A percentile compares a stretch with the other conserved stretches of the same genome.
phyloP scores from a whole-genome alignment of 306 rosid genomes.

The Fragaria vesca region DNA sequence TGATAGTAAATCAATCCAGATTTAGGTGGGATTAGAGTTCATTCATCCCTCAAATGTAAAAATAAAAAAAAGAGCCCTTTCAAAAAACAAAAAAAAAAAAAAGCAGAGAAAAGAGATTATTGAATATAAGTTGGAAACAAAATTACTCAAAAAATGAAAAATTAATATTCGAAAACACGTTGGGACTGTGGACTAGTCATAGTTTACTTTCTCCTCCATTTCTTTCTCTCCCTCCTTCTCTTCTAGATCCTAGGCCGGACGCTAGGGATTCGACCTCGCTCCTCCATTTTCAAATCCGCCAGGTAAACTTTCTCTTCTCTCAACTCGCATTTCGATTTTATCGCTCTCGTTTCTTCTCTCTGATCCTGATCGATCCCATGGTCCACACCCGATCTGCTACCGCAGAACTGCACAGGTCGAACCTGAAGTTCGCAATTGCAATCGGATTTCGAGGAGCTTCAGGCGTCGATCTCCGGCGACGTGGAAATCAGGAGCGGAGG shows the following conservation, averaged over 20 bases:
- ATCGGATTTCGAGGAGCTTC: not conserved
- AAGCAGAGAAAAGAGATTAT: too few species aligned
- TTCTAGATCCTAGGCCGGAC: conserved; percentile 17
- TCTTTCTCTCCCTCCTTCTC: not conserved
- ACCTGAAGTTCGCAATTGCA: conserved; percentile 3
- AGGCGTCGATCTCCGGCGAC: conserved; percentile 16
- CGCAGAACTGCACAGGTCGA: conserved; percentile 9
- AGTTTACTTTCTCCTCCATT: conserved; percentile 1
- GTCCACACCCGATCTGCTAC: conserved; percentile 8
- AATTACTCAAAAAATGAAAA: not conserved
- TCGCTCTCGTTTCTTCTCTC: not conserved
- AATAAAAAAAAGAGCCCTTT: too few species aligned
- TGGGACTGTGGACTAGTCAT: conserved; percentile 9
- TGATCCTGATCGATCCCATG: conserved; percentile 1
- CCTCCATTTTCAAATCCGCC: conserved; percentile 1
- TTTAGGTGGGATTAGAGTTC: too few species aligned
- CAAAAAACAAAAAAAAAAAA: too few species aligned
- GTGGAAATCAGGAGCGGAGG: conserved; percentile 1
- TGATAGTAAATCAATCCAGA: too few species aligned
- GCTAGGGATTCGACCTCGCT: conserved; percentile 19
- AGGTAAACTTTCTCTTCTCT: not conserved
- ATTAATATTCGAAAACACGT: not conserved
- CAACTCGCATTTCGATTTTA: not conserved
- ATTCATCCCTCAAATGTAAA: too few species aligned
- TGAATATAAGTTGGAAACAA: not conserved